Evolutionary conservation across 108 stramenopile species (phyloP), one percentile per base, ranked within the genome.

Genomic region (Cyclotella choctawhatcheeana): DNA sequence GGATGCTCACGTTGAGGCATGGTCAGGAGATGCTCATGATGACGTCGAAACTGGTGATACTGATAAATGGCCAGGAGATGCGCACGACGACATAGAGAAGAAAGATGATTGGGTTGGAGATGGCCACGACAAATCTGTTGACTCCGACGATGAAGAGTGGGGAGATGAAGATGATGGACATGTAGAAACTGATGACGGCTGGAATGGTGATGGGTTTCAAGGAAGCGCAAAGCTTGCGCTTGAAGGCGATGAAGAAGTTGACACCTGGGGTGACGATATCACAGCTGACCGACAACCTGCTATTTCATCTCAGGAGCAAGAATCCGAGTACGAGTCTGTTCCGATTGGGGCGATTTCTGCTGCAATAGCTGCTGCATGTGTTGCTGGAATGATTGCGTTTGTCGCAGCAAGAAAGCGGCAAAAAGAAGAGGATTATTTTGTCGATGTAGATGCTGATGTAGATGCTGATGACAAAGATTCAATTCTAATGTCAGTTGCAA

Each of bases 381-480:
- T 18, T 10, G 60, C 37, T 44, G 43, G 16, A 29, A 16, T 31
- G 30, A 58, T 58, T n/a, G 20, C 24, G 33, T 25, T 12, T 20
- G 16, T 44, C 21, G 60, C 30, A 17, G 60, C 22, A 44, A 21
- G 7, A 20, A 25, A 30, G 7, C 60, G 60, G 44, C 60, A 40
- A 35, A 16, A 24, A 7, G 60, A 61, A n/a, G n/a, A n/a, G n/a
- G n/a, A n/a, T n/a, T n/a, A n/a, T n/a, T n/a, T n/a, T n/a, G n/a
- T n/a, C n/a, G n/a, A n/a, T n/a, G n/a, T 31, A 30, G 5, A 43
- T 61, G 40, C 43, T n/a, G n/a, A n/a, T n/a, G 40, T 61, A 22
- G 60, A 61, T 22, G 60, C 18, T 44, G 60, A 61, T 16, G 60
- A 61, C 6, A 61, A 61, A 40, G 60, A 40, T 12, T 61, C 40